Evolutionary conservation across 2,329 filamentous ascomycete species (phyloP).

Genomic region (Neobulgaria alba): DNA sequence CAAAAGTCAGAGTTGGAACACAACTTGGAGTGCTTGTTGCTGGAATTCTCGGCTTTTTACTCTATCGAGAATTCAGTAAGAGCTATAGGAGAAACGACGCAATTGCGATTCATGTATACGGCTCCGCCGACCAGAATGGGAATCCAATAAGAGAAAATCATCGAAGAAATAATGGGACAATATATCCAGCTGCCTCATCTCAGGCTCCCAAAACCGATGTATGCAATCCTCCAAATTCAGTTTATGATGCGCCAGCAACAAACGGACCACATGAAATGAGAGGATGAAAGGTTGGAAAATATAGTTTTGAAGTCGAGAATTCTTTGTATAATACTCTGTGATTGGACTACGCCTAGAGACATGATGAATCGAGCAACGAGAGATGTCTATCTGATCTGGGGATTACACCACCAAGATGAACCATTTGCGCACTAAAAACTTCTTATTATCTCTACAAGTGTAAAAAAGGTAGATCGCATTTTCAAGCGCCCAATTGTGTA

Average conservation of each 20-base stretch:
- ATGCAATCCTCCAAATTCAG: slow-evolving; percentile 2
- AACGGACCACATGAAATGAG: slow-evolving; percentile 8
- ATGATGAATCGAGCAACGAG: too few relatives aligned
- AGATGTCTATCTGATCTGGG: too few relatives aligned
- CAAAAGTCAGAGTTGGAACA: slow-evolving; percentile 14
- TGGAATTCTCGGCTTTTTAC: slow-evolving; percentile 11
- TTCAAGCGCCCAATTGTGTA: too few relatives aligned
- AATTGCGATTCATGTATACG: slow-evolving; percentile 1
- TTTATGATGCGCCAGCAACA: slow-evolving; percentile 6
- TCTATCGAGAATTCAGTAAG: slow-evolving; percentile 11
- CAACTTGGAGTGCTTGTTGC: slow-evolving; percentile 13
- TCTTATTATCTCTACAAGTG: too few relatives aligned
- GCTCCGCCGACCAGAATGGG: background rate
- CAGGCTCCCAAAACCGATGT: background rate
- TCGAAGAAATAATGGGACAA: slow-evolving; percentile 1
- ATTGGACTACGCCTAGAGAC: too few relatives aligned
- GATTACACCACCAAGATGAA: too few relatives aligned
- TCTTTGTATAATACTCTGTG: too few relatives aligned
- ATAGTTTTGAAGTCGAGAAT: too few relatives aligned
- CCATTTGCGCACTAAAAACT: too few relatives aligned
- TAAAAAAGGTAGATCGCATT: too few relatives aligned
- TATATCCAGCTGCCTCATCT: background rate
- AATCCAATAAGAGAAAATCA: background rate
- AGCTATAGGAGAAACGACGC: background rate
- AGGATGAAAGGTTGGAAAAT: too few relatives aligned